These are phyloP conservation scores for Stylonectria norvegica DNA, from an alignment of 2,329 filamentous ascomycete genomes.

Conservation along the genomic window DNA sequence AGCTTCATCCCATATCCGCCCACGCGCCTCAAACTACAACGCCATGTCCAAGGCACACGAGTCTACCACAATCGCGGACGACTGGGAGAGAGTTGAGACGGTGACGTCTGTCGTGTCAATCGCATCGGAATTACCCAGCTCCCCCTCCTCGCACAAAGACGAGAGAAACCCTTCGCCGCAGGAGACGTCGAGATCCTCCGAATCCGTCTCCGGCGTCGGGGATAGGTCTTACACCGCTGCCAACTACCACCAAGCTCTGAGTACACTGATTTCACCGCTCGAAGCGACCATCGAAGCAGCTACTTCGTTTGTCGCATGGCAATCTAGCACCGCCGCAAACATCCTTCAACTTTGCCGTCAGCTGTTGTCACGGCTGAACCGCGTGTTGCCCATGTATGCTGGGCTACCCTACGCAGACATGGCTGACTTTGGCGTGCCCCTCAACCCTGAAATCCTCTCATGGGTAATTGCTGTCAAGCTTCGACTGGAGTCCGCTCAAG, in stretches of 20 bases:
- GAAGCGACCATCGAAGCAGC: too few species aligned
- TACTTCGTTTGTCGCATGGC: not conserved
- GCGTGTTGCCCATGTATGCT: constrained; percentile 16
- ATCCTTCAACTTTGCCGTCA: constrained; percentile 7
- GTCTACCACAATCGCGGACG: constrained; percentile 22
- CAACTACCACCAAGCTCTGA: not conserved
- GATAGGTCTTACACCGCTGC: not conserved
- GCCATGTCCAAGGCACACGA: too few species aligned
- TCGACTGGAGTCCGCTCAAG: not conserved
- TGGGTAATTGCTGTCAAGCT: constrained; percentile 8
- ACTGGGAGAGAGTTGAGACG: constrained; percentile 21
- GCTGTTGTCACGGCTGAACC: constrained; percentile 9
- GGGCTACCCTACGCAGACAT: constrained; percentile 13
- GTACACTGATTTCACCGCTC: too few species aligned
- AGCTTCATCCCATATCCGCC: too few species aligned
- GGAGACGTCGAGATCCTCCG: too few species aligned
- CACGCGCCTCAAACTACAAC: too few species aligned
- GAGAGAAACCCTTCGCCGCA: too few species aligned
- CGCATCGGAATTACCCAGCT: constrained; percentile 1
- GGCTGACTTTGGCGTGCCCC: constrained; percentile 9
- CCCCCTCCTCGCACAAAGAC: constrained; percentile 5
- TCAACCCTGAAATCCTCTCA: constrained; percentile 14
- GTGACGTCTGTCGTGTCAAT: constrained; percentile 17
- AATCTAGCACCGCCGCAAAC: constrained; percentile 1
- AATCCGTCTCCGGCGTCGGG: not conserved